These are phyloP conservation scores for Spiraea crenata DNA, from an alignment of 331 rosid species.

Conservation along the genomic window DNA sequence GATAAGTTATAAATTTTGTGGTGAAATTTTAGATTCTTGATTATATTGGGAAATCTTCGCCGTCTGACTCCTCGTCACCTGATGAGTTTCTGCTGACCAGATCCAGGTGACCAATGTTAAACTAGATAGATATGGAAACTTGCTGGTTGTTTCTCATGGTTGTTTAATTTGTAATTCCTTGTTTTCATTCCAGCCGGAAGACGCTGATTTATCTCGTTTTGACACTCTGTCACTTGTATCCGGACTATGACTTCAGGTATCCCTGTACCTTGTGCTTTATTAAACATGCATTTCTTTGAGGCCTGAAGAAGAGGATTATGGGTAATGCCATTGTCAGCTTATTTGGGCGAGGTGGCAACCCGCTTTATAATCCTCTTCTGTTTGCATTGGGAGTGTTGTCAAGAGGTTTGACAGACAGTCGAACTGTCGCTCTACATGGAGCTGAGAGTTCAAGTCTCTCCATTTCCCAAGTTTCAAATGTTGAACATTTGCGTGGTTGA, in stretches of 20 bases:
- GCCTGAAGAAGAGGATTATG: constrained; percentile 69
- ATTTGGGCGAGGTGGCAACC: constrained; percentile 96
- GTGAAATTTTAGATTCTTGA: constrained; percentile 65
- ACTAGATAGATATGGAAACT: constrained; percentile 31
- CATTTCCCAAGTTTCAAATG: constrained; percentile 73
- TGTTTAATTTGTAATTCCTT: constrained; percentile 32
- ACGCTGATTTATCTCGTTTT: constrained; percentile 91
- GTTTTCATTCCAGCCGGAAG: constrained; percentile 74
- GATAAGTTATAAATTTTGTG: background rate
- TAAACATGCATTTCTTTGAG: constrained; percentile 15
- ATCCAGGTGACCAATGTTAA: constrained; percentile 57
- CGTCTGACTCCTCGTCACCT: constrained; percentile 67
- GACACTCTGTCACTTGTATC: constrained; percentile 88
- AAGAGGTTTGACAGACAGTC: constrained; percentile 99
- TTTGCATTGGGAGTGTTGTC: constrained; percentile 93
- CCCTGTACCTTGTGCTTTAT: constrained; percentile 39
- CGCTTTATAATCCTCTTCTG: constrained; percentile 69
- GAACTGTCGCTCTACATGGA: constrained; percentile 86
- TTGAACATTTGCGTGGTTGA: constrained; percentile 29
- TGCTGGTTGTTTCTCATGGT: constrained; percentile 20
- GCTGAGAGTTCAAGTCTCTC: constrained; percentile 99
- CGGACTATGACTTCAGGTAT: constrained; percentile 98
- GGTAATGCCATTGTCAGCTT: constrained; percentile 99
- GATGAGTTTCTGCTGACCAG: constrained; percentile 56
- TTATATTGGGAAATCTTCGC: constrained; percentile 79